These are phyloP conservation scores for Vachellia pachyceras DNA, from an alignment of 306 rosid genomes.

Conservation along the genomic window DNA sequence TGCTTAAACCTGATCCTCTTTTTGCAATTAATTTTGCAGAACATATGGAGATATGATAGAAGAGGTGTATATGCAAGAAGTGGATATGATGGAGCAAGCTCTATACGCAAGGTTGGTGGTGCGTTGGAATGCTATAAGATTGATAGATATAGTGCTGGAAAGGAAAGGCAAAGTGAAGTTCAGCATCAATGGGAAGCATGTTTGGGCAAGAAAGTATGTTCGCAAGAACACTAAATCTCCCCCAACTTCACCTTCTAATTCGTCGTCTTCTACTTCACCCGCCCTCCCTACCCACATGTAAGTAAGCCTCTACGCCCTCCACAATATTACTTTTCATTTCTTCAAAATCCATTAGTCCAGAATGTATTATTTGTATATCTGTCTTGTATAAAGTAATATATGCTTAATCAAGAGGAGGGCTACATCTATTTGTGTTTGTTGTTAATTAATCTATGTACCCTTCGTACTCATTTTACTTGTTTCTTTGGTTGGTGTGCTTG, in stretches of 20 bases:
- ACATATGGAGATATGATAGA: constrained; percentile 58
- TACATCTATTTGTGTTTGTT: too few species aligned
- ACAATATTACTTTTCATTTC: too few species aligned
- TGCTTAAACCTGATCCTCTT: too few species aligned
- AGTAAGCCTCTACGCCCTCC: not conserved
- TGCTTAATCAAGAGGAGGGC: too few species aligned
- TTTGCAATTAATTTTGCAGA: constrained; percentile 34
- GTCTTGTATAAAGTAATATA: too few species aligned
- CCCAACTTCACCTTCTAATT: constrained; percentile 22
- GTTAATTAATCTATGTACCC: too few species aligned
- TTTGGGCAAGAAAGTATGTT: constrained; percentile 67
- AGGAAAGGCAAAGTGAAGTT: constrained; percentile 48
- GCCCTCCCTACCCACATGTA: not conserved
- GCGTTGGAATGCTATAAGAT: constrained; percentile 13
- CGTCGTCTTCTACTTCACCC: not conserved
- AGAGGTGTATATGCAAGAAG: constrained; percentile 61
- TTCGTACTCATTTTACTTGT: too few species aligned
- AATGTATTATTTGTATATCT: too few species aligned
- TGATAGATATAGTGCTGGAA: constrained; percentile 44
- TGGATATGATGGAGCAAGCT: constrained; percentile 47
- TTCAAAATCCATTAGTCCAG: too few species aligned
- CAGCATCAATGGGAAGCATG: constrained; percentile 71
- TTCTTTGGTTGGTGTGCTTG: too few species aligned
- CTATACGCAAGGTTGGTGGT: constrained; percentile 64
- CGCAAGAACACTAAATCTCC: constrained; percentile 35